Evolutionary conservation across 495 filamentous ascomycete genomes (phyloP).

Genomic region (Penicillium diatomitis): DNA sequence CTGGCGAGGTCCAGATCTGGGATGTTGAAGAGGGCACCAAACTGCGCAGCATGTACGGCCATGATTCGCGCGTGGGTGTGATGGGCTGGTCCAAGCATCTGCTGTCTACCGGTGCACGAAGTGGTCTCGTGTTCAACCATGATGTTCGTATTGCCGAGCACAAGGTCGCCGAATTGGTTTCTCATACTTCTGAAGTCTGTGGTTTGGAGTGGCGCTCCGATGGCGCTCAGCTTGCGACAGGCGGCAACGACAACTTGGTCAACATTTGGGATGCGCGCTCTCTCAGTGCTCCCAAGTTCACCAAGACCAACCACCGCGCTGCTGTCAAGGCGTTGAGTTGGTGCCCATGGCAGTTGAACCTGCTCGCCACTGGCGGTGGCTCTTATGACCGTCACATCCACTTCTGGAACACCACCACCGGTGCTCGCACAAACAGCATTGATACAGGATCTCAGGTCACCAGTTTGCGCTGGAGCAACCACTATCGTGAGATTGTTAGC

Average conservation of each 20-base stretch:
- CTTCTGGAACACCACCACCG: conserved; percentile 99
- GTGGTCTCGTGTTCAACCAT: conserved; percentile 96
- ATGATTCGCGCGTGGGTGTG: conserved; percentile 91
- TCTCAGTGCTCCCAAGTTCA: conserved; percentile 87
- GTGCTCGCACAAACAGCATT: conserved; percentile 96
- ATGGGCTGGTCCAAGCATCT: conserved; percentile 99
- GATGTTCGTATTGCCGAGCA: conserved; percentile 96
- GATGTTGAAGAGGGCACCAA: conserved; percentile 92
- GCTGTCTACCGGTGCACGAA: conserved; percentile 87
- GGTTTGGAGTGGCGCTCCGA: conserved; percentile 96
- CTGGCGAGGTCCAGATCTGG: conserved; percentile 98
- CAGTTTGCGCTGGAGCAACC: conserved; percentile 85
- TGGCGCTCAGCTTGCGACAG: conserved; percentile 90
- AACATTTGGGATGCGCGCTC: conserved; percentile 98
- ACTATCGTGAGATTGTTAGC: conserved; percentile 96
- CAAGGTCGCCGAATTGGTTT: conserved; percentile 93
- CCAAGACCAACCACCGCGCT: conserved; percentile 98
- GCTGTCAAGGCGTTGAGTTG: conserved; percentile 96
- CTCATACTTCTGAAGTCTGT: conserved; percentile 95
- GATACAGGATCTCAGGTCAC: conserved; percentile 97
- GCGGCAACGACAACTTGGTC: conserved; percentile 96
- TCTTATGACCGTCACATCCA: conserved; percentile 97
- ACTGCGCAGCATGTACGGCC: conserved; percentile 95
- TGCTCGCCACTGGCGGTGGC: conserved; percentile 92
- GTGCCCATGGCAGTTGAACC: conserved; percentile 98